Conservation (phyloP, 441 rosid genomes). For the Pelargonium myrrhifolium region DNA sequence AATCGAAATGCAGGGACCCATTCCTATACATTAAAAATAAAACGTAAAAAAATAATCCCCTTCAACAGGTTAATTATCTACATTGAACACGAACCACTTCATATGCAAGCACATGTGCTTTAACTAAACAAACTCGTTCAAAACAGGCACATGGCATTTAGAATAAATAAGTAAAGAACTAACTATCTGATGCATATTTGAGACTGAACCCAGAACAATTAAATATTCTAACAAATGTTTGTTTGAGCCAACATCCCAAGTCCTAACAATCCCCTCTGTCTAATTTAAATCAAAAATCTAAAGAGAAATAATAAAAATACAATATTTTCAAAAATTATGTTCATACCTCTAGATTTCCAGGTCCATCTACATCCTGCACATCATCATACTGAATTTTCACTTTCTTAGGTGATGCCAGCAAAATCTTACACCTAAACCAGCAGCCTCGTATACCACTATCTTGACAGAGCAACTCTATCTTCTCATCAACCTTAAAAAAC, state of each 20-base stretch:
- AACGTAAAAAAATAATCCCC: not conserved
- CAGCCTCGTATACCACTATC: slow-evolving; percentile 97
- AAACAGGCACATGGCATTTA: no score
- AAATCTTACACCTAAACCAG: slow-evolving; percentile 89
- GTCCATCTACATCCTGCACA: slow-evolving; percentile 71
- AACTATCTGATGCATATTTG: not conserved
- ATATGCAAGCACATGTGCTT: not conserved
- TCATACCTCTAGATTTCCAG: slow-evolving; percentile 77
- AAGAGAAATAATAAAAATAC: not conserved
- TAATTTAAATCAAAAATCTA: not conserved
- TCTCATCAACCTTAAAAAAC: slow-evolving; percentile 50
- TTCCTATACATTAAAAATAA: slow-evolving; percentile 42
- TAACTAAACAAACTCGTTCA: no score
- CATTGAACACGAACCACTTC: not conserved
- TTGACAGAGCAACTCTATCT: slow-evolving; percentile 79
- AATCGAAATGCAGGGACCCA: slow-evolving; percentile 70
- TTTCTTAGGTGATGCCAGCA: slow-evolving; percentile 52
- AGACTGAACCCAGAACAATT: not conserved
- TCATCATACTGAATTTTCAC: slow-evolving; percentile 80
- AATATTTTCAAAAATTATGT: not conserved
- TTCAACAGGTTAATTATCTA: not conserved
- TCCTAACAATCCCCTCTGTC: not conserved
- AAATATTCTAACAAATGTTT: not conserved
- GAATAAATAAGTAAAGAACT: no score
- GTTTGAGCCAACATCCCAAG: not conserved